These are phyloP conservation scores for Pythium aquatile DNA, from an alignment of 352 stramenopile species.

Conservation along the genomic window DNA sequence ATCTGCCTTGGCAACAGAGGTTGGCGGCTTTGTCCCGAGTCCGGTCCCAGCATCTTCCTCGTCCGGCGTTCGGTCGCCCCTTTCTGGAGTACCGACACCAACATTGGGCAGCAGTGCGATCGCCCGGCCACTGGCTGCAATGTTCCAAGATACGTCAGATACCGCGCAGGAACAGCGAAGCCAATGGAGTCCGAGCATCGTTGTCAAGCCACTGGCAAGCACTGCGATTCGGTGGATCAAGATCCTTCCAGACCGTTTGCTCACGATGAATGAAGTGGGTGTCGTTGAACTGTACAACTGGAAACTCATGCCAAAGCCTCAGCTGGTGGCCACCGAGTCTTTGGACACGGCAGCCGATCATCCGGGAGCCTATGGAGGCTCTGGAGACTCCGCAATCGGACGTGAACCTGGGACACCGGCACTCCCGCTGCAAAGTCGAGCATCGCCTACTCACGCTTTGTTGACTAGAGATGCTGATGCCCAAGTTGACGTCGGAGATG, in stretches of 20 bases:
- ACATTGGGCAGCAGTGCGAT: conserved; percentile 8
- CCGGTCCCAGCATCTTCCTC: conserved; percentile 4
- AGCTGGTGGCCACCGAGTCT: not conserved
- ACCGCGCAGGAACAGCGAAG: conserved; percentile 54
- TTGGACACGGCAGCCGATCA: not conserved
- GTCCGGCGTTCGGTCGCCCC: conserved; percentile 8
- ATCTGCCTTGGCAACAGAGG: conserved; percentile 11
- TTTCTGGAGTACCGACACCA: conserved; percentile 3
- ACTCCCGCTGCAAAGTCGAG: not conserved
- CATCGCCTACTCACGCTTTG: not conserved
- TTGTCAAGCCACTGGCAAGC: conserved; percentile 56
- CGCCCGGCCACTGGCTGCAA: conserved; percentile 49
- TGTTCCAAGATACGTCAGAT: conserved; percentile 59
- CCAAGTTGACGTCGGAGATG: not conserved
- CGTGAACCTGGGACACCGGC: conserved; percentile 14
- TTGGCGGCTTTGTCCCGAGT: conserved; percentile 1
- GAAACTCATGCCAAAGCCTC: conserved; percentile 67
- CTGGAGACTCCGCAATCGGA: not conserved
- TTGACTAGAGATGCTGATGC: not conserved
- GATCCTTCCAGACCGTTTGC: conserved; percentile 70
- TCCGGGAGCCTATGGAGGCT: not conserved
- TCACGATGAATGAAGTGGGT: conserved; percentile 81
- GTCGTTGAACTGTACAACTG: conserved; percentile 87
- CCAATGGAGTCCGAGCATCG: conserved; percentile 59
- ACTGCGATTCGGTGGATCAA: conserved; percentile 63